Evolutionary conservation across 2,329 filamentous ascomycete species (phyloP).

Genomic region (Coniochaeta sp.): DNA sequence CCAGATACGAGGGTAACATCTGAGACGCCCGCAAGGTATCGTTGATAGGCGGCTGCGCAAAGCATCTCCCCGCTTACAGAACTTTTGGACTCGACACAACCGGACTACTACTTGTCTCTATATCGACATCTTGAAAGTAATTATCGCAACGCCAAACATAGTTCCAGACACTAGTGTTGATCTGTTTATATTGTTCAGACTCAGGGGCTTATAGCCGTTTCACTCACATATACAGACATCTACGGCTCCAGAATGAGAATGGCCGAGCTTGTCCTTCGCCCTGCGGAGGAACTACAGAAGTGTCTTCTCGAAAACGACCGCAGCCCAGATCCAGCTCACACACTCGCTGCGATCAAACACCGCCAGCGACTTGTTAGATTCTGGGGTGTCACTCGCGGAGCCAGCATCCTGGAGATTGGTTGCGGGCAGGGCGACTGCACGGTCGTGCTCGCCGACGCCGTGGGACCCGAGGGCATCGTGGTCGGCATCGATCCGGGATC

Average conservation of each 20-base stretch:
- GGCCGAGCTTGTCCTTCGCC: background rate
- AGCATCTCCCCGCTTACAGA: too few relatives aligned
- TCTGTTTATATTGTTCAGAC: too few relatives aligned
- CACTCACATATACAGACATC: too few relatives aligned
- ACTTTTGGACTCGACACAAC: too few relatives aligned
- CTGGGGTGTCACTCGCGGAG: constrained; percentile 16
- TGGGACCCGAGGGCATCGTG: constrained; percentile 26
- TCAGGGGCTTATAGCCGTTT: too few relatives aligned
- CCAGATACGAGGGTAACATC: too few relatives aligned
- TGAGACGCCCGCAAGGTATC: too few relatives aligned
- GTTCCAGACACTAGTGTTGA: too few relatives aligned
- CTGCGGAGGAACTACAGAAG: background rate
- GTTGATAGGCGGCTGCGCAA: too few relatives aligned
- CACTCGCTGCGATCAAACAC: constrained; percentile 4
- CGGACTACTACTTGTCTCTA: too few relatives aligned
- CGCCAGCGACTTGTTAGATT: constrained; percentile 4
- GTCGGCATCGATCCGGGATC: constrained; percentile 33
- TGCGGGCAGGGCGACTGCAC: constrained; percentile 43
- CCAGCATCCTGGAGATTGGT: constrained; percentile 35
- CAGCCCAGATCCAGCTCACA: background rate
- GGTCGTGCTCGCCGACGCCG: constrained; percentile 29
- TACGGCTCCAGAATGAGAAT: background rate
- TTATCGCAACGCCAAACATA: too few relatives aligned
- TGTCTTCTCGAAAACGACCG: background rate
- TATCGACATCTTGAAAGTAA: too few relatives aligned